phyloP scores from a whole-genome alignment of 179 eudicot species.

The Actinidia chinensis region DNA sequence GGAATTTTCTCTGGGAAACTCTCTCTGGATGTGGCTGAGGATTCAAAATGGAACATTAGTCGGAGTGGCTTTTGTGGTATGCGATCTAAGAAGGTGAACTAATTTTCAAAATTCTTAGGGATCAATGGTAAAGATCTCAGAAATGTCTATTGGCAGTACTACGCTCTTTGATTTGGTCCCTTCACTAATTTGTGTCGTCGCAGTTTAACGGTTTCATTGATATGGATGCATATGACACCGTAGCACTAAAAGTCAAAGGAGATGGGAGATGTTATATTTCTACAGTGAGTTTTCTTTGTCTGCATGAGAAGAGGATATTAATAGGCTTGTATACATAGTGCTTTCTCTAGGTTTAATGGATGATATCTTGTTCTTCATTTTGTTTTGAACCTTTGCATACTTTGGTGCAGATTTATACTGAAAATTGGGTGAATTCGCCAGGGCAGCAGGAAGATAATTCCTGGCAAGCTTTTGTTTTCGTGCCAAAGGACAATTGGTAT shows the following conservation, averaged over 20 bases:
- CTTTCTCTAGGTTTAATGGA: background rate
- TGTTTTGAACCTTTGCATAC: constrained; percentile 1
- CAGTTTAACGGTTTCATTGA: constrained; percentile 98
- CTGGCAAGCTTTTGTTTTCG: constrained; percentile 96
- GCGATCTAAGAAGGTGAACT: constrained; percentile 92
- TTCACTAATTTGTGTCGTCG: constrained; percentile 17
- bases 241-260: constrained; percentile 84
- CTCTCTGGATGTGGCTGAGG: constrained; percentile 73
- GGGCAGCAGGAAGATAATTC: constrained; percentile 97
- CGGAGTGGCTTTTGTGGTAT: constrained; percentile 98
- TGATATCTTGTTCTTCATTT: background rate
- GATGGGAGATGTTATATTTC: constrained; percentile 98
- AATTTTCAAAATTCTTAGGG: background rate
- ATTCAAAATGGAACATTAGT: constrained; percentile 76
- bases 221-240: constrained; percentile 83
- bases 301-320: background rate
- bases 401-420: constrained; percentile 81
- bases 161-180: background rate
- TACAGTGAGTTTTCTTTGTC: constrained; percentile 52
- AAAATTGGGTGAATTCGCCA: constrained; percentile 98
- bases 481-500: constrained; percentile 89
- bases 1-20: constrained; percentile 89
- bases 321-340: background rate
- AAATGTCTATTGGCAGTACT: background rate
- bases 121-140: background rate